These are phyloP conservation scores for Paspalum vaginatum DNA, from an alignment of 176 grass and related monocot species.

Conservation along the genomic window DNA sequence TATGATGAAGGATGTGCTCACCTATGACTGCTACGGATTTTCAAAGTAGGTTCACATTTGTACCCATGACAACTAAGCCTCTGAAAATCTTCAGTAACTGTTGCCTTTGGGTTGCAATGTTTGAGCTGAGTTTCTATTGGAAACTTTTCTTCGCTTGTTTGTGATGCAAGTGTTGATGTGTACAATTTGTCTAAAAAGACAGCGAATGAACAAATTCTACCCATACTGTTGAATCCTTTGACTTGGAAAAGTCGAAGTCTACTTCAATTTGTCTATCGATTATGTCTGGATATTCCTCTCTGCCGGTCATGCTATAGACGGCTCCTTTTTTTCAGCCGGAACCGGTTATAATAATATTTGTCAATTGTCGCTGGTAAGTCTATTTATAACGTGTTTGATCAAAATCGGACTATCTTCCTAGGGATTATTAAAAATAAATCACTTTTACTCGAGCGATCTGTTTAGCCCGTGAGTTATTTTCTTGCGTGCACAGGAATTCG, in stretches of 20 bases:
- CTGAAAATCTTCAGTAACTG: background rate
- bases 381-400: no score
- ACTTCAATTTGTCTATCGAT: no score
- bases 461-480: background rate
- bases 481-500: constrained; percentile 32
- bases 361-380: no score
- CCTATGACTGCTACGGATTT: background rate
- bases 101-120: background rate
- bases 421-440: background rate
- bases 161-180: background rate
- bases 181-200: background rate
- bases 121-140: background rate
- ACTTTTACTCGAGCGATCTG: background rate
- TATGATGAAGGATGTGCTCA: constrained; percentile 13
- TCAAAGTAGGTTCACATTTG: constrained; percentile 17
- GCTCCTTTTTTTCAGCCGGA: no score
- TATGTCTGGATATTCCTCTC: no score
- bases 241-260: background rate
- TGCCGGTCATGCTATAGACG: no score
- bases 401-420: no score
- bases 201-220: background rate
- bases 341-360: no score
- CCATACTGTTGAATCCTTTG: background rate
- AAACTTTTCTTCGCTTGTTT: background rate
- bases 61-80: background rate